phyloP scores from a whole-genome alignment of 2,329 filamentous ascomycete genomes.

The Diaporthe humulicola region DNA sequence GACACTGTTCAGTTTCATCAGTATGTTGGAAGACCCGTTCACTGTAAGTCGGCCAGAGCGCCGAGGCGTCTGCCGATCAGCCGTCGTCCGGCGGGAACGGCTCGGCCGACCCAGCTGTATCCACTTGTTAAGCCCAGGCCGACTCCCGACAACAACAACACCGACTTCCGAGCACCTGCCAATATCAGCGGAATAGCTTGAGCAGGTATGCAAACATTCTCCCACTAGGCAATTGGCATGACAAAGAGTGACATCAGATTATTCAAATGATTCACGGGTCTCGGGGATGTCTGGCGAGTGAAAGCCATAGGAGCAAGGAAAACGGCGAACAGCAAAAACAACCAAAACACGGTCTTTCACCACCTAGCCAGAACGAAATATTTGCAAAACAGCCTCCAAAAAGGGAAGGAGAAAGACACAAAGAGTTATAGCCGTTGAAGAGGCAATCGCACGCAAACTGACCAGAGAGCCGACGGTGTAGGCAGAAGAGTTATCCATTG shows the following conservation, averaged over 20 bases:
- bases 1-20: neutral
- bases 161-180: constrained; percentile 29
- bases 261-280: neutral
- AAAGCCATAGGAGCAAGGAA: neutral
- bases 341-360: neutral
- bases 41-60: neutral
- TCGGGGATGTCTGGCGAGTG: neutral
- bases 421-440: neutral
- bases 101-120: constrained; percentile 3
- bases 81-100: constrained; percentile 21
- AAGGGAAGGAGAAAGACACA: neutral
- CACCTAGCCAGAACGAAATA: neutral
- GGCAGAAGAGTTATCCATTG: neutral
- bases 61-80: constrained; percentile 19
- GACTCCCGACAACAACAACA: constrained; percentile 19
- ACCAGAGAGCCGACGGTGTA: neutral
- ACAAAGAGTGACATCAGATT: constrained; percentile 29
- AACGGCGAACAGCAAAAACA: neutral
- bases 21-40: neutral
- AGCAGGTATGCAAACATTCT: constrained; percentile 13
- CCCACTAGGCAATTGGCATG: constrained; percentile 21
- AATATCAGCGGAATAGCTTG: neutral
- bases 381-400: too few relatives aligned
- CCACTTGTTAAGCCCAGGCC: constrained; percentile 18
- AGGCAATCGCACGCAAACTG: neutral